phyloP scores from a whole-genome alignment of 2,329 filamentous ascomycete species.

The Arthrobotrys pseudoclavata region DNA sequence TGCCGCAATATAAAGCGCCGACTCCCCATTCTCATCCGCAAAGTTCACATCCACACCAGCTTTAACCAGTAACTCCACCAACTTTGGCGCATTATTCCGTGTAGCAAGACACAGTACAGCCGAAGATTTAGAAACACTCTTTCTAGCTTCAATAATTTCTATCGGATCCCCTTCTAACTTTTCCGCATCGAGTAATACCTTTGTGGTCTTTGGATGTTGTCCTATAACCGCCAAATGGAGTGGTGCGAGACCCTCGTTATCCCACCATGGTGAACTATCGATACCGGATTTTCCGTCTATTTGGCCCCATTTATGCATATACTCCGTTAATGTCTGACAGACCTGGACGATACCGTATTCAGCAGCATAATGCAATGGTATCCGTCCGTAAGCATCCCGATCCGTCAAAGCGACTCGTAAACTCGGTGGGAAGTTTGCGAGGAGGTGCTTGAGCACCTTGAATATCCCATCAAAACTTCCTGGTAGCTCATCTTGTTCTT shows the following conservation, averaged over 20 bases:
- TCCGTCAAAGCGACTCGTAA: conserved; percentile 78
- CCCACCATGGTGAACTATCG: conserved; percentile 89
- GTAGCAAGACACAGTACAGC: conserved; percentile 89
- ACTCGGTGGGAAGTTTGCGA: conserved; percentile 77
- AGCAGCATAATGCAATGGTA: conserved; percentile 92
- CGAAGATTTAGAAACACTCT: conserved; percentile 82
- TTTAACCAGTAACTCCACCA: conserved; percentile 88
- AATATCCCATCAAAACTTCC: conserved; percentile 56
- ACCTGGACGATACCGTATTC: conserved; percentile 95
- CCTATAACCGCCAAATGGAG: conserved; percentile 92
- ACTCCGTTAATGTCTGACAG: conserved; percentile 85
- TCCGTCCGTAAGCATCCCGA: conserved; percentile 82
- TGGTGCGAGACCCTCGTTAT: conserved; percentile 89
- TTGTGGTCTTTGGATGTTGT: conserved; percentile 87
- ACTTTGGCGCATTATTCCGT: conserved; percentile 85
- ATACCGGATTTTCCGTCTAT: conserved; percentile 89
- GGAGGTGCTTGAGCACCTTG: conserved; percentile 67
- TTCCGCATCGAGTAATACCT: conserved; percentile 83
- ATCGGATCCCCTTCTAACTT: conserved; percentile 77
- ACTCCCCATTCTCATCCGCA: conserved; percentile 89
- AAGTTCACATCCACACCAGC: conserved; percentile 94
- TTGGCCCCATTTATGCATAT: conserved; percentile 89
- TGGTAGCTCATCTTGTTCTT: conserved; percentile 52
- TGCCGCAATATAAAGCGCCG: conserved; percentile 90
- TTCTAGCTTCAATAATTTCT: conserved; percentile 74